Conservation (phyloP, 768 basidiomycete genomes). For the Cystobasidium onofrii region DNA sequence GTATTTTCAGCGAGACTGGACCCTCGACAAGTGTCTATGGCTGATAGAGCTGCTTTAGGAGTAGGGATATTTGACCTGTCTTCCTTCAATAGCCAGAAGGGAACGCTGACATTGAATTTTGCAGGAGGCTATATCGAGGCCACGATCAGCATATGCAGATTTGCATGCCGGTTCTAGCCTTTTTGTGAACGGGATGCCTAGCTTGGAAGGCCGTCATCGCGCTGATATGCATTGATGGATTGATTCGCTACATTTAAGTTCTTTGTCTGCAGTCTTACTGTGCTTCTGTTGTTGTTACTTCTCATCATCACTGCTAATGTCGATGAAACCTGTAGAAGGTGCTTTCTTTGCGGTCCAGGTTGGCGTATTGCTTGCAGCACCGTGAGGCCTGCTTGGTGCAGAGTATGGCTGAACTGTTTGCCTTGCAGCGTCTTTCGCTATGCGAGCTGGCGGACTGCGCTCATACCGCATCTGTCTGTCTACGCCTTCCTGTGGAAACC, state of each 20-base stretch:
- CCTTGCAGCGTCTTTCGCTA: neutral
- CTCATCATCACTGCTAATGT: neutral
- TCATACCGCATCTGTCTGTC: neutral
- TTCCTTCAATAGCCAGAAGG: neutral
- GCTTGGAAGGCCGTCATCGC: neutral
- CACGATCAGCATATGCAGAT: neutral
- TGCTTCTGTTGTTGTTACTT: neutral
- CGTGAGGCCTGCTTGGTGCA: neutral
- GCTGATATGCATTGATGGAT: neutral
- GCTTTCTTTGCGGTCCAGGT: neutral
- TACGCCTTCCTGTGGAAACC: neutral
- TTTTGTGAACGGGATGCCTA: neutral
- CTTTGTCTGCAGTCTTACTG: neutral
- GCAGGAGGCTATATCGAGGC: neutral
- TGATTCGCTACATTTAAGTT: neutral
- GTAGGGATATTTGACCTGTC: neutral
- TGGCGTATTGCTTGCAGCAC: neutral
- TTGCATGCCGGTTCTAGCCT: neutral
- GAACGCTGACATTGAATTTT: neutral
- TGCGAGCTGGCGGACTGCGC: neutral
- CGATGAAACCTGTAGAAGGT: neutral
- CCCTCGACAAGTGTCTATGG: neutral
- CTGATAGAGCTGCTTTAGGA: neutral
- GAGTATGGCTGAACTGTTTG: neutral
- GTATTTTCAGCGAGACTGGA: neutral